Percentiles rank a stretch among this genome's conserved stretches.
Evolutionary conservation across 352 stramenopile genomes (phyloP).

Genomic region (Stramenopiles sp.): DNA sequence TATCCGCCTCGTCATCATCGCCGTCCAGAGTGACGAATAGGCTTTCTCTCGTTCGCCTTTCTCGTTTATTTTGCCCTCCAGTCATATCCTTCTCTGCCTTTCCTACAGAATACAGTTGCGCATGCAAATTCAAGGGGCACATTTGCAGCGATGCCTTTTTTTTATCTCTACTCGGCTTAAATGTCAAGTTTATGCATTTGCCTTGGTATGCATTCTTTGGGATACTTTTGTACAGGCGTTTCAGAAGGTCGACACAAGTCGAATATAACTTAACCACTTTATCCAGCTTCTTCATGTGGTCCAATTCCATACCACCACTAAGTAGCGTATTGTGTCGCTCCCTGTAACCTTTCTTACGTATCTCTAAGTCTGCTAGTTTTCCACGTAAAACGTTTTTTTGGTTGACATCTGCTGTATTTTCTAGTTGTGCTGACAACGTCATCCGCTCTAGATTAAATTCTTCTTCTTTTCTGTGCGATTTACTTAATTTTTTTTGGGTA

Average conservation of each 20-base stretch:
- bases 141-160: constrained; percentile 5
- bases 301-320: background rate
- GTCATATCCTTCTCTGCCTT: background rate
- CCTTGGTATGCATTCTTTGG: constrained; percentile 8
- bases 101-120: background rate
- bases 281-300: background rate
- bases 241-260: background rate
- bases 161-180: constrained; percentile 7
- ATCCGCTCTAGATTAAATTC: background rate
- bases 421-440: background rate
- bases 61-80: constrained; percentile 1
- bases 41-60: background rate
- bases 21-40: background rate
- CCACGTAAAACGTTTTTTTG: background rate
- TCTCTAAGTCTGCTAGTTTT: background rate
- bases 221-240: background rate
- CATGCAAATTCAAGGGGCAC: background rate
- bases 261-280: background rate
- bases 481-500: background rate
- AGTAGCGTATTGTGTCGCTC: background rate
- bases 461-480: background rate
- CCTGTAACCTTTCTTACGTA: background rate
- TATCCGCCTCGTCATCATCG: background rate
- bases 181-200: constrained; percentile 5
- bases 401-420: background rate